Conservation (phyloP, 2,329 filamentous ascomycete genomes). For the Ophiostoma triangulosporum region DNA sequence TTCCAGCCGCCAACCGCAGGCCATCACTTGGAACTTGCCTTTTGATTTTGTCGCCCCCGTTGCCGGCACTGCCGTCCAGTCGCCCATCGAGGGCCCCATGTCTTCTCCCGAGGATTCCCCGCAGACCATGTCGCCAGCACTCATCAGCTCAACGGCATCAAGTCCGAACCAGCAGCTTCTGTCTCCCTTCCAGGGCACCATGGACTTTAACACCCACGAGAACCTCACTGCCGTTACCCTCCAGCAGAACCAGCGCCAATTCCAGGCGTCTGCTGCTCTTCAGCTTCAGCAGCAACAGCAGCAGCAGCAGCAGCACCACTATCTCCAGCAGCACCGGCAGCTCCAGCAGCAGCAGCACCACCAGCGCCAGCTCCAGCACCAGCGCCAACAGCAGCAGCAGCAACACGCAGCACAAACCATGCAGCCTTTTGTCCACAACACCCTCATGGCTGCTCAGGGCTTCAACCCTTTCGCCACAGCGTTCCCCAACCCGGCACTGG, state of each 20-base stretch:
- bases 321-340: conserved; percentile 36
- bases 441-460: conserved; percentile 27
- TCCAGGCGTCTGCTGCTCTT: conserved; percentile 21
- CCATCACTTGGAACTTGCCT: conserved; percentile 35
- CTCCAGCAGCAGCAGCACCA: conserved; percentile 28
- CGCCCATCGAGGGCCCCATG: conserved; percentile 28
- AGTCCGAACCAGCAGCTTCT: conserved; percentile 42
- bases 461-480: conserved; percentile 36
- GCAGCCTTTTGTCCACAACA: conserved; percentile 43
- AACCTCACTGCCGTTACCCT: conserved; percentile 49
- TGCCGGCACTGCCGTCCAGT: conserved; percentile 20
- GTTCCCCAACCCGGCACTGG: conserved; percentile 43
- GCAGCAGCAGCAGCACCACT: conserved; percentile 19
- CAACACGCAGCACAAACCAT: conserved; percentile 30
- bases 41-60: conserved; percentile 32
- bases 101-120: conserved; percentile 40
- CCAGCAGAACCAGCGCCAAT: conserved; percentile 38
- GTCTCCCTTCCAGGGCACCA: conserved; percentile 39
- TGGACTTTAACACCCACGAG: conserved; percentile 33
- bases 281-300: conserved; percentile 27
- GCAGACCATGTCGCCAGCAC: conserved; percentile 30
- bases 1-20: conserved; percentile 19
- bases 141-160: conserved; percentile 34
- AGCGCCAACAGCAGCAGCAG: conserved; percentile 18
- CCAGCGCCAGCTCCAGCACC: conserved; percentile 28